Conservation (phyloP, 2,329 filamentous ascomycete species). For the Arthrobotrys iridis region DNA sequence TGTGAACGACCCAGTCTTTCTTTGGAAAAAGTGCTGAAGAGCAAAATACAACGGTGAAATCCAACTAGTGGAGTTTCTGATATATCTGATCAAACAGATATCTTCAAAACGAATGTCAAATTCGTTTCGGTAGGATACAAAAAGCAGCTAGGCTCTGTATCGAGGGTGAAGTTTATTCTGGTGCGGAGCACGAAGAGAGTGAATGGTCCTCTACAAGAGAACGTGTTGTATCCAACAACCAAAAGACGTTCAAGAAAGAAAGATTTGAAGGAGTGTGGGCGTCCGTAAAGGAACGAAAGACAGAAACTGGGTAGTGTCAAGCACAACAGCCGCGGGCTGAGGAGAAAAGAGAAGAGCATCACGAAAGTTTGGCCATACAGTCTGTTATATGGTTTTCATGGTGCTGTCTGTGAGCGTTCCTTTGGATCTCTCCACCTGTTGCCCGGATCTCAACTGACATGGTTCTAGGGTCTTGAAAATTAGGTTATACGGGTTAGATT, state of each 20-base stretch:
- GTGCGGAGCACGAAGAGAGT: conserved; percentile 35
- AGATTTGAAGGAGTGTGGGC: conserved; percentile 45
- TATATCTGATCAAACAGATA: conserved; percentile 51
- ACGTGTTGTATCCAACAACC: conserved; percentile 55
- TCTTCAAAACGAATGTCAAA: conserved; percentile 53
- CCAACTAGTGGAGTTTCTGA: conserved; percentile 43
- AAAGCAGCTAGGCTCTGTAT: conserved; percentile 53
- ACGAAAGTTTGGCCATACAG: not conserved
- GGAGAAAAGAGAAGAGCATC: conserved; percentile 29
- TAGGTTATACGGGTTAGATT: conserved; percentile 52
- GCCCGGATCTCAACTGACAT: conserved; percentile 35
- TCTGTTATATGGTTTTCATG: conserved; percentile 30
- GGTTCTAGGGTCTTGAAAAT: conserved; percentile 31
- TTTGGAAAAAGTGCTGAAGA: conserved; percentile 31
- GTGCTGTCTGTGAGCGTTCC: not conserved
- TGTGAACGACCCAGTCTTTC: conserved; percentile 38
- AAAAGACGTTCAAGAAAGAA: conserved; percentile 21
- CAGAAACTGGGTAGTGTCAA: conserved; percentile 42
- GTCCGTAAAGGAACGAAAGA: conserved; percentile 45
- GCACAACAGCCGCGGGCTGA: conserved; percentile 53
- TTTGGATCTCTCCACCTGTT: conserved; percentile 15
- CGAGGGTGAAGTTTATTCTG: conserved; percentile 15
- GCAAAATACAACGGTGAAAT: conserved; percentile 21
- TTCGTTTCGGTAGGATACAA: conserved; percentile 49
- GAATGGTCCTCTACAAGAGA: conserved; percentile 51